A percentile compares a stretch with the other conserved stretches of the same genome.
Evolutionary conservation across 805 yeast genomes (phyloP).

Genomic region (Cyberlindnera subsufficiens): DNA sequence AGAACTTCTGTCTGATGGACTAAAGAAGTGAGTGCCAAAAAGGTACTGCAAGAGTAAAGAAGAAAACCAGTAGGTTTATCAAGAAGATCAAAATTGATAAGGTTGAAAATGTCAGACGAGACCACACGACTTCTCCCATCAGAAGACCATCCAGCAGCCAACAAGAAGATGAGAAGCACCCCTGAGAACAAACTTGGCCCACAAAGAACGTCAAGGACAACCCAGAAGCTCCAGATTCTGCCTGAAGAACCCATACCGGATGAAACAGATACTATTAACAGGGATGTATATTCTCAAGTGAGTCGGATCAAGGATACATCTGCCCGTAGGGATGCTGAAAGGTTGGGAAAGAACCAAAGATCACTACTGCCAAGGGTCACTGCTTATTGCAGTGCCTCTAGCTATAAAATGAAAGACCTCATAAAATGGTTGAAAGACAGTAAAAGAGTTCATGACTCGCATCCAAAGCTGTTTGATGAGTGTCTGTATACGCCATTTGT

Average conservation of each 20-base stretch:
- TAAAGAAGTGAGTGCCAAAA: too few species aligned
- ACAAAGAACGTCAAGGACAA: conserved; percentile 68
- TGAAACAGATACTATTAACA: conserved; percentile 9
- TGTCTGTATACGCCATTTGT: conserved; percentile 89
- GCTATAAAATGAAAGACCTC: conserved; percentile 83
- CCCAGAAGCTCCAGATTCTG: conserved; percentile 64
- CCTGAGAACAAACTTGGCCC: conserved; percentile 48
- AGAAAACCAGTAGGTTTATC: too few species aligned
- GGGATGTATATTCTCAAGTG: conserved; percentile 78
- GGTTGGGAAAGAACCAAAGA: conserved; percentile 71
- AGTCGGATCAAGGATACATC: conserved; percentile 78
- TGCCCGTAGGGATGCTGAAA: conserved; percentile 91
- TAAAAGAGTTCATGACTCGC: conserved; percentile 64
- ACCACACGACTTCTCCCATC: conserved; percentile 5
- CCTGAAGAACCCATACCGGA: conserved; percentile 50
- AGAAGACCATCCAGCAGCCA: neutral
- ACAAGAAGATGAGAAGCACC: conserved; percentile 2
- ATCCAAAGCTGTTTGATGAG: conserved; percentile 88
- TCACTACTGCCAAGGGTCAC: conserved; percentile 88
- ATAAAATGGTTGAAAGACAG: conserved; percentile 80
- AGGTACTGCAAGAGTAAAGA: too few species aligned
- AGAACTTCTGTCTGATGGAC: too few species aligned
- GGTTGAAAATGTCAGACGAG: neutral
- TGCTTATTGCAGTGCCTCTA: conserved; percentile 93
- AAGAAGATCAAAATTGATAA: too few species aligned